phyloP scores from a whole-genome alignment of 2,329 filamentous ascomycete genomes.

The Leptosphaerulina australis region DNA sequence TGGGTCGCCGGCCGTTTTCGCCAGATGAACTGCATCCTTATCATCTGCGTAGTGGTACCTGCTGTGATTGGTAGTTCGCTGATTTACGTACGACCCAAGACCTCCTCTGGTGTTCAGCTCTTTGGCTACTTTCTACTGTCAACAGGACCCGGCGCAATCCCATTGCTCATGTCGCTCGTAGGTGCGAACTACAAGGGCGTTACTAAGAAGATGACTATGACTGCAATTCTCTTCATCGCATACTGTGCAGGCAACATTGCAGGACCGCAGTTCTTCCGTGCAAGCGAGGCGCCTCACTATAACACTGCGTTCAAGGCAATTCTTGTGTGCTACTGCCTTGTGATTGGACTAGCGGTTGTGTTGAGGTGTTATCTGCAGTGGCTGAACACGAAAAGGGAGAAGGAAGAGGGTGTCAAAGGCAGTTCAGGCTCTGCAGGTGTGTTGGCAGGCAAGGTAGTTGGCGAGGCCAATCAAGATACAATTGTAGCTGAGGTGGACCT shows the following conservation, averaged over 20 bases:
- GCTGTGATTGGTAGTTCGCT: constrained; percentile 6
- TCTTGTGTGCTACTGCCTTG: constrained; percentile 33
- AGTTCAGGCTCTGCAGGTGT: constrained; percentile 27
- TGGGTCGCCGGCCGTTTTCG: constrained; percentile 7
- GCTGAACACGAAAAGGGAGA: constrained; percentile 29
- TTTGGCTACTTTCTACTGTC: constrained; percentile 10
- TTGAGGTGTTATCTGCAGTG: constrained; percentile 29
- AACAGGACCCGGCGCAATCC: constrained; percentile 4
- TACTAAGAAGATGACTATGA: constrained; percentile 11
- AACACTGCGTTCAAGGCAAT: constrained; percentile 12
- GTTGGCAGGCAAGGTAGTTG: constrained; percentile 24
- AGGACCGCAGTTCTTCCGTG: constrained; percentile 9
- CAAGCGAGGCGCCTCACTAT: constrained; percentile 1
- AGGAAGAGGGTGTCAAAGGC: constrained; percentile 27
- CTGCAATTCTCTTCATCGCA: constrained; percentile 5
- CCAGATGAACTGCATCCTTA: constrained; percentile 8
- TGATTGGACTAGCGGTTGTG: constrained; percentile 35
- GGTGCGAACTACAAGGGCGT: constrained; percentile 11
- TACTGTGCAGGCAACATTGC: constrained; percentile 10
- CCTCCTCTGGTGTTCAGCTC: constrained; percentile 5
- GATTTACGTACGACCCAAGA: constrained; percentile 5
- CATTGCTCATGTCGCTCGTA: constrained; percentile 7
- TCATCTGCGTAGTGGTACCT: constrained; percentile 7
- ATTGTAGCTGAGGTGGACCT: constrained; percentile 19
- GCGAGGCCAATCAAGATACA: background rate